These are phyloP conservation scores for Plasmodium relictum DNA, from an alignment of 169 alveolate genomes.

Conservation along the genomic window DNA sequence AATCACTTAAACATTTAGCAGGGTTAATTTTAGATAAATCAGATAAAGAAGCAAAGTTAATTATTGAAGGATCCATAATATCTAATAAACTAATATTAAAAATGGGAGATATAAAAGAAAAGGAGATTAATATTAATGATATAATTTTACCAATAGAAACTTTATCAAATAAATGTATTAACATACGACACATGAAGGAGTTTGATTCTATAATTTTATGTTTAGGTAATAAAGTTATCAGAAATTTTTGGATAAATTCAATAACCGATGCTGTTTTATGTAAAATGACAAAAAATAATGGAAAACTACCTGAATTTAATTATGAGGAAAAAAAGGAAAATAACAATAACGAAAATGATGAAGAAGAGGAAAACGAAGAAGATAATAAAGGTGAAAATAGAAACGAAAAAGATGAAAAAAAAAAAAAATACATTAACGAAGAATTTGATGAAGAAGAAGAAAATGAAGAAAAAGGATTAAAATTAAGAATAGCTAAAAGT, in stretches of 20 bases:
- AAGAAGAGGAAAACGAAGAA: constrained; percentile 10
- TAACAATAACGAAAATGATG: constrained; percentile 2
- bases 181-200: constrained; percentile 76
- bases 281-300: constrained; percentile 58
- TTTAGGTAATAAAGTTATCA: constrained; percentile 59
- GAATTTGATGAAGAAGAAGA: constrained; percentile 76
- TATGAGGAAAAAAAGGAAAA: constrained; percentile 11
- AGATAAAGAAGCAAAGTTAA: constrained; percentile 70
- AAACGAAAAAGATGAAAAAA: constrained; percentile 25
- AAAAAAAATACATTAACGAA: constrained; percentile 40
- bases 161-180: constrained; percentile 82
- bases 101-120: constrained; percentile 75
- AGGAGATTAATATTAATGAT: constrained; percentile 79
- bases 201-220: constrained; percentile 58
- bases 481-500: constrained; percentile 81
- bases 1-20: constrained; percentile 68
- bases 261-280: constrained; percentile 73
- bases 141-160: constrained; percentile 85
- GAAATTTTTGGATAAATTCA: constrained; percentile 71
- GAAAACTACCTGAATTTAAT: constrained; percentile 64
- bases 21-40: constrained; percentile 67
- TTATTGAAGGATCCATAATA: constrained; percentile 72
- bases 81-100: constrained; percentile 47
- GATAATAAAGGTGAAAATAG: constrained; percentile 2
- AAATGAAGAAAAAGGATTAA: constrained; percentile 48